Conservation (phyloP, 176 grass and related monocot genomes). For the Cenchrus fungigraminus region DNA sequence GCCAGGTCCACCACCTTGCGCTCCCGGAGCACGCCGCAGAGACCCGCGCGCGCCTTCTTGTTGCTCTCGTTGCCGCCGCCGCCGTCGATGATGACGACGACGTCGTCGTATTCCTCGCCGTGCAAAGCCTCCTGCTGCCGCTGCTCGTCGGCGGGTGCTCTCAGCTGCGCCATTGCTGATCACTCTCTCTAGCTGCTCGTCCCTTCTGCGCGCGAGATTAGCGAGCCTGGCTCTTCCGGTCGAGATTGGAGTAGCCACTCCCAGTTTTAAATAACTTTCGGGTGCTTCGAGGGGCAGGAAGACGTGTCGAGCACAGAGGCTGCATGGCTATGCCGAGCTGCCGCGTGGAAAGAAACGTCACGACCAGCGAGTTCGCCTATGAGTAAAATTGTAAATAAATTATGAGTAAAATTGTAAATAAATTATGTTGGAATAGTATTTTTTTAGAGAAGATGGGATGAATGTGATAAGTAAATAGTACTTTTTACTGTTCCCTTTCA, state of each 20-base stretch:
- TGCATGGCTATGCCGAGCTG: not conserved
- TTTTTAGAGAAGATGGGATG: too few relatives aligned
- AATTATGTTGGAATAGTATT: too few relatives aligned
- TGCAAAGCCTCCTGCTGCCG: not conserved
- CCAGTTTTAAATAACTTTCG: constrained; percentile 3
- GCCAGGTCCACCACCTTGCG: constrained; percentile 62
- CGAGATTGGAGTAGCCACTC: not conserved
- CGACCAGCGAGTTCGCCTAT: not conserved
- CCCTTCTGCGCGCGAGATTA: not conserved
- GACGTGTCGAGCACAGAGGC: constrained; percentile 34
- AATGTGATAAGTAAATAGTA: too few relatives aligned
- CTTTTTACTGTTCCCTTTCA: too few relatives aligned
- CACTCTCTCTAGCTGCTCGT: not conserved
- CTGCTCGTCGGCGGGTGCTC: constrained; percentile 7
- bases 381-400: too few relatives aligned
- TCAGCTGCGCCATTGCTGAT: constrained; percentile 45
- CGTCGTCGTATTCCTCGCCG: not conserved
- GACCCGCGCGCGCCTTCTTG: constrained; percentile 64
- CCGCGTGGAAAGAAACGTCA: constrained; percentile 40
- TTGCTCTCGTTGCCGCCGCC: constrained; percentile 14
- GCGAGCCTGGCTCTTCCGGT: not conserved
- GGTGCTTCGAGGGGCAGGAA: not conserved
- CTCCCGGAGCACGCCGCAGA: constrained; percentile 66
- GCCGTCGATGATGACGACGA: not conserved
- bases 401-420: too few relatives aligned